A percentile compares a stretch with the other conserved stretches of the same genome.
phyloP scores from a whole-genome alignment of 345 rosid genomes.

The Zanthoxylum bungeanum region DNA sequence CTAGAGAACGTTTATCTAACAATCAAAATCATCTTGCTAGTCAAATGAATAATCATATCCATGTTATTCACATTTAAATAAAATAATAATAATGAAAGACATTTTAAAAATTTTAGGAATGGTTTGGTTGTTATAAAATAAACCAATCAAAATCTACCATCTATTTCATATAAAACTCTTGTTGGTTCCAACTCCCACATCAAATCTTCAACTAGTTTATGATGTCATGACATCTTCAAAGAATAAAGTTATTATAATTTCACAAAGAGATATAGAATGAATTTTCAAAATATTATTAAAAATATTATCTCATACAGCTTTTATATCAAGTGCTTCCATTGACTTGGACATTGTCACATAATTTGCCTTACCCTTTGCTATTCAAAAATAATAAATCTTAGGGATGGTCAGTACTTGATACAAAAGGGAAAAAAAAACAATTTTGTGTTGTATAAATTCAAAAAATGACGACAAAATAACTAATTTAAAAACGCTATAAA shows the following conservation, averaged over 20 bases:
- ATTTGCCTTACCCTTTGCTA: no score
- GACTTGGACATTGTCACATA: no score
- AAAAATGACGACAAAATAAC: no score
- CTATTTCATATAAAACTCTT: slow-evolving; percentile 2
- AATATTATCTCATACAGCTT: slow-evolving; percentile 9
- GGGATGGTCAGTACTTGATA: no score
- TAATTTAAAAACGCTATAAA: no score
- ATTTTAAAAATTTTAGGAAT: slow-evolving; percentile 7
- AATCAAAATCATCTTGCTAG: neutral
- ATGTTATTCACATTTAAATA: slow-evolving; percentile 15
- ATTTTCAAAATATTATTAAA: neutral
- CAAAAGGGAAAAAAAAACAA: no score
- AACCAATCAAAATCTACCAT: slow-evolving; percentile 39
- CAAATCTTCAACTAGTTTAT: neutral
- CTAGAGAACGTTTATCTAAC: neutral
- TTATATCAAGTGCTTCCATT: neutral
- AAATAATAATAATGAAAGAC: neutral
- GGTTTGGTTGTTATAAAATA: slow-evolving; percentile 22
- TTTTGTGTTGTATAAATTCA: no score
- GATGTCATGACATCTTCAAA: neutral
- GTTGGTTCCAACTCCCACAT: slow-evolving; percentile 40
- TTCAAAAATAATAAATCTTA: no score
- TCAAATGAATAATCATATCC: neutral
- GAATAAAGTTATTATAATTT: slow-evolving; percentile 15
- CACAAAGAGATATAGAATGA: neutral